Evolutionary conservation across 2,329 filamentous ascomycete species (phyloP).

Genomic region (Pseudocercospora macadamiae): DNA sequence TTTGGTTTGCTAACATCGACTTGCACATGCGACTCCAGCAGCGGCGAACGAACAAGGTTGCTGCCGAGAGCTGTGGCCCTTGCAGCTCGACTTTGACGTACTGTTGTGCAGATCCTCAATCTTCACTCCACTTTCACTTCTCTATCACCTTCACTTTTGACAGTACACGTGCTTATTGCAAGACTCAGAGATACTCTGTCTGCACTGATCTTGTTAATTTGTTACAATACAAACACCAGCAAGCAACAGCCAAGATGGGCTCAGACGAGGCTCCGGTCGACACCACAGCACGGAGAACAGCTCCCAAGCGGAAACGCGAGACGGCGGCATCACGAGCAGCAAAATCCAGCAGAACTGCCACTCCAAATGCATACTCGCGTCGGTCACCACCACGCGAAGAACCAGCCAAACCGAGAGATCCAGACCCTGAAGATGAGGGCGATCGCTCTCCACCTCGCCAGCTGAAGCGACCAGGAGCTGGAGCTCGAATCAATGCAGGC

Average conservation of each 20-base stretch:
- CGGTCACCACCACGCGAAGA: conserved; percentile 38
- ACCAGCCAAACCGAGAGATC: conserved; percentile 12
- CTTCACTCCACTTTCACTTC: neutral
- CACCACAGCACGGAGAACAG: conserved; percentile 18
- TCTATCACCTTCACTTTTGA: neutral
- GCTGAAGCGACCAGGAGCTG: conserved; percentile 43
- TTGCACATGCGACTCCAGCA: conserved; percentile 7
- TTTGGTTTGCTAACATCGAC: neutral
- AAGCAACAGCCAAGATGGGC: conserved; percentile 20
- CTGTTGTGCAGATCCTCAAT: neutral
- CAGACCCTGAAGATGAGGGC: conserved; percentile 28
- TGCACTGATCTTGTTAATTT: no score
- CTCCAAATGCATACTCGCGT: conserved; percentile 38
- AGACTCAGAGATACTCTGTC: neutral
- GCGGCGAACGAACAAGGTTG: neutral
- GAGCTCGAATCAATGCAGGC: conserved; percentile 64
- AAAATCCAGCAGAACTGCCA: conserved; percentile 30
- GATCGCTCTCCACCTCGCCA: conserved; percentile 40
- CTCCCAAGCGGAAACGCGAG: conserved; percentile 38
- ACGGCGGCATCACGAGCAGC: conserved; percentile 31
- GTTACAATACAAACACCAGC: neutral
- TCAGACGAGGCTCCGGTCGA: conserved; percentile 28
- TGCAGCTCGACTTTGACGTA: neutral
- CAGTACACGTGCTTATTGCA: neutral
- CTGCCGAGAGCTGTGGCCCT: conserved; percentile 1